A percentile compares a stretch with the other conserved stretches of the same genome.
Conservation (phyloP, 805 yeast genomes). For the Saccharomycopsis babjevae region DNA sequence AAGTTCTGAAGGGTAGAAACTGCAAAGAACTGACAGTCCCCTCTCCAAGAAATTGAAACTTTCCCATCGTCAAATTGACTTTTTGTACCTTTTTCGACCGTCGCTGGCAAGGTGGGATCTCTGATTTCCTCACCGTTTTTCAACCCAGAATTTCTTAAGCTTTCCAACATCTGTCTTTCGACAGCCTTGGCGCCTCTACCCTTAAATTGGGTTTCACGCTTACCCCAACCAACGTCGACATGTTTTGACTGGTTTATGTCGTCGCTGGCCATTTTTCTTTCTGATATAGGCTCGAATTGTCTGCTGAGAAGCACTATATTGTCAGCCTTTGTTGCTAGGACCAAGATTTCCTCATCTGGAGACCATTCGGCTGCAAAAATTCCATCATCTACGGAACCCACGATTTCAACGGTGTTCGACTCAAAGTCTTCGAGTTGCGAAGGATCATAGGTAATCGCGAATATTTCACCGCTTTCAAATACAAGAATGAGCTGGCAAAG, state of each 20-base stretch:
- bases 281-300: conserved; percentile 69
- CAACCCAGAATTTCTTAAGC: conserved; percentile 45
- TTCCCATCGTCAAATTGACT: conserved; percentile 43
- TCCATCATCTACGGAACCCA: conserved; percentile 76
- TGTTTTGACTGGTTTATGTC: conserved; percentile 69
- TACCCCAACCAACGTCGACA: conserved; percentile 98
- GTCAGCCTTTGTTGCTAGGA: conserved; percentile 51
- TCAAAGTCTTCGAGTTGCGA: conserved; percentile 28
- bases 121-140: conserved; percentile 55
- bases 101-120: conserved; percentile 83
- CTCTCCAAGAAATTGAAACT: conserved; percentile 77
- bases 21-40: conserved; percentile 81
- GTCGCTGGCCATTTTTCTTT: conserved; percentile 42
- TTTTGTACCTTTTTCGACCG: conserved; percentile 57
- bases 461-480: conserved; percentile 66
- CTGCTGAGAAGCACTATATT: conserved; percentile 62
- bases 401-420: conserved; percentile 54
- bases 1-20: conserved; percentile 52
- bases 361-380: conserved; percentile 75
- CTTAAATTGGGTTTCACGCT: conserved; percentile 88
- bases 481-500: conserved; percentile 55
- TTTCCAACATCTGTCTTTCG: conserved; percentile 50
- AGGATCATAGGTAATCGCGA: conserved; percentile 52
- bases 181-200: conserved; percentile 83
- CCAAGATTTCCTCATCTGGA: conserved; percentile 79